Conservation (phyloP, 495 filamentous ascomycete genomes). For the Neurospora africana region DNA sequence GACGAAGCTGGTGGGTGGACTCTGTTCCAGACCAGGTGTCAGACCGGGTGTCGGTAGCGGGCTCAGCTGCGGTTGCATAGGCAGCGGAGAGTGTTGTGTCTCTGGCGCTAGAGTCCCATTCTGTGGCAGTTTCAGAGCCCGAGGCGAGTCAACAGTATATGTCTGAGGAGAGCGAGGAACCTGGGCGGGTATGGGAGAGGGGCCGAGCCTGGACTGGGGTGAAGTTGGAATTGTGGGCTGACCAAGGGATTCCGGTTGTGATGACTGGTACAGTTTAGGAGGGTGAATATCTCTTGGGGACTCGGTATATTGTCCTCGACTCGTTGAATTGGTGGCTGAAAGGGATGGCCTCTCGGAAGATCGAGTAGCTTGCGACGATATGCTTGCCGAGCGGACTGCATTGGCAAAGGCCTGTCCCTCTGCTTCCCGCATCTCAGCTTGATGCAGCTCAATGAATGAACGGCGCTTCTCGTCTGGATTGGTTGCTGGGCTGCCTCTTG, state of each 20-base stretch:
- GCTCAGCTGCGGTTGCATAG: not conserved
- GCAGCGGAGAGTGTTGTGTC: not conserved
- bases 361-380: not conserved
- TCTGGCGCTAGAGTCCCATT: not conserved
- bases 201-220: not conserved
- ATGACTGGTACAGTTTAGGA: not conserved
- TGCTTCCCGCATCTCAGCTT: slow-evolving; percentile 61
- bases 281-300: slow-evolving; percentile 15
- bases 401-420: slow-evolving; percentile 60
- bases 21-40: not conserved
- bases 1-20: slow-evolving; percentile 13
- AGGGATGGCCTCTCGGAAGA: not conserved
- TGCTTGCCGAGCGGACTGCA: slow-evolving; percentile 28
- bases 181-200: not conserved
- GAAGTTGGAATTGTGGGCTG: not conserved
- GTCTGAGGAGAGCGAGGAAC: not conserved
- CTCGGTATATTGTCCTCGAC: slow-evolving; percentile 7
- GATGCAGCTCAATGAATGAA: slow-evolving; percentile 46
- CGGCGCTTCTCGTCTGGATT: slow-evolving; percentile 33
- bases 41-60: not conserved
- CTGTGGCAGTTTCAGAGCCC: not conserved
- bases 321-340: not conserved
- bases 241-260: not conserved
- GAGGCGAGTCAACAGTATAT: not conserved
- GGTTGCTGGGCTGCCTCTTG: slow-evolving; percentile 18